Evolutionary conservation across 371 early-diverging fungal species (phyloP).

Genomic region (Mortierella sp.): DNA sequence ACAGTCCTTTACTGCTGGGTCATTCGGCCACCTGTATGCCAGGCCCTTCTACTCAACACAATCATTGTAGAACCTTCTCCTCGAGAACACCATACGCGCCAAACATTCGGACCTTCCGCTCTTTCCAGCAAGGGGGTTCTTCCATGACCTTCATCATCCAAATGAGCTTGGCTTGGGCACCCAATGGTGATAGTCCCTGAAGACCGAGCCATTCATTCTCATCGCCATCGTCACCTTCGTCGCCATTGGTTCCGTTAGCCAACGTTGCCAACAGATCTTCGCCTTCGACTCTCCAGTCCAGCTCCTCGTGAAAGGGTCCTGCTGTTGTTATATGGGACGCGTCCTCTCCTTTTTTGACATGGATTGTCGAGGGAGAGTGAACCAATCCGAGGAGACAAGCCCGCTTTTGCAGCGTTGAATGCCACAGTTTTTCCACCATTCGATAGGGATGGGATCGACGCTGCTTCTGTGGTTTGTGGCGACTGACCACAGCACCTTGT

Average conservation of each 20-base stretch:
- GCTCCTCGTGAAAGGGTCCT: neutral
- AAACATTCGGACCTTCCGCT: conserved; percentile 45
- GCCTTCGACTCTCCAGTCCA: neutral
- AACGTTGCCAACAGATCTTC: neutral
- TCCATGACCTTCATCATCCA: conserved; percentile 36
- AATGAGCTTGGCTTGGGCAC: conserved; percentile 14
- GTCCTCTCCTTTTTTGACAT: too few species aligned
- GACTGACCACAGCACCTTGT: neutral
- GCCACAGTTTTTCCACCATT: conserved; percentile 38
- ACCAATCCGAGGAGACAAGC: neutral
- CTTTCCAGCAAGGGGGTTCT: conserved; percentile 37
- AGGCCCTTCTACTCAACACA: too few species aligned
- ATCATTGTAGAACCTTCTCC: conserved; percentile 27
- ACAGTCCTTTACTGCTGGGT: too few species aligned
- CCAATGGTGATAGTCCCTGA: conserved; percentile 15
- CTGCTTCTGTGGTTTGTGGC: conserved; percentile 5
- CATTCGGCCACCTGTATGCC: too few species aligned
- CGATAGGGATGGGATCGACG: conserved; percentile 25
- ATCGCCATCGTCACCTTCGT: neutral
- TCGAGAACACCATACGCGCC: conserved; percentile 34
- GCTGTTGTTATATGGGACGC: neutral
- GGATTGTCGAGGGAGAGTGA: neutral
- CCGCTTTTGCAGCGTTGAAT: conserved; percentile 32
- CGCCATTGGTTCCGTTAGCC: neutral
- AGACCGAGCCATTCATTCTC: conserved; percentile 17